These are phyloP conservation scores for Galium porrigens DNA, from an alignment of 305 asterid genomes.

Conservation along the genomic window DNA sequence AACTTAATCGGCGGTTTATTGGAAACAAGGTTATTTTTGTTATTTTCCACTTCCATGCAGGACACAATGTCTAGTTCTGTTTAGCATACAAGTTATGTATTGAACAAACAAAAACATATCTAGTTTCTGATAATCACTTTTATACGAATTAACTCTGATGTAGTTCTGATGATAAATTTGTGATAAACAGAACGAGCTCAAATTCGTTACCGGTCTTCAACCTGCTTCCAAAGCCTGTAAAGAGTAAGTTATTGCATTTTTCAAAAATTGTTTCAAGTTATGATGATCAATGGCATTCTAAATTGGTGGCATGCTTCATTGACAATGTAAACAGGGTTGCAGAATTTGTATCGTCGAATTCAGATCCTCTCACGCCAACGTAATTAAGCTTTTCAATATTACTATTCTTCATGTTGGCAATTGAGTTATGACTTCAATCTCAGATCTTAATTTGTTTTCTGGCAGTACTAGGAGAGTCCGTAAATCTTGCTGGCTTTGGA, in stretches of 20 bases:
- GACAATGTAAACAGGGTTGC: slow-evolving; percentile 36
- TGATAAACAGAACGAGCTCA: slow-evolving; percentile 63
- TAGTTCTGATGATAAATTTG: slow-evolving; percentile 7
- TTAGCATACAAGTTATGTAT: background rate
- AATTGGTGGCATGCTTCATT: background rate
- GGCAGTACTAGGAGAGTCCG: slow-evolving; percentile 40
- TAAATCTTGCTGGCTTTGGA: slow-evolving; percentile 57
- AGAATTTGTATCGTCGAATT: slow-evolving; percentile 42
- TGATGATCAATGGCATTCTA: background rate
- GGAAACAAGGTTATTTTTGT: background rate
- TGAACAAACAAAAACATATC: background rate
- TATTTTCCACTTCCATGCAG: background rate
- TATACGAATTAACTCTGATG: background rate
- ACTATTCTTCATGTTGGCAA: slow-evolving; percentile 1
- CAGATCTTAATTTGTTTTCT: background rate
- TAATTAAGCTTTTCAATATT: slow-evolving; percentile 24
- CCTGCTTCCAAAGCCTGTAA: slow-evolving; percentile 66
- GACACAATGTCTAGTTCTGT: background rate
- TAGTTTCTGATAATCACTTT: background rate
- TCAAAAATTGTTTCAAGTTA: background rate
- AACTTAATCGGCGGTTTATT: background rate
- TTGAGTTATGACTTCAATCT: slow-evolving; percentile 9
- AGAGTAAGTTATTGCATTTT: slow-evolving; percentile 45
- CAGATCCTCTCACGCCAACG: slow-evolving; percentile 73
- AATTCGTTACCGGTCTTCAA: slow-evolving; percentile 47